Conservation (phyloP, 768 basidiomycete genomes). For the Tubosaeta sp. region DNA sequence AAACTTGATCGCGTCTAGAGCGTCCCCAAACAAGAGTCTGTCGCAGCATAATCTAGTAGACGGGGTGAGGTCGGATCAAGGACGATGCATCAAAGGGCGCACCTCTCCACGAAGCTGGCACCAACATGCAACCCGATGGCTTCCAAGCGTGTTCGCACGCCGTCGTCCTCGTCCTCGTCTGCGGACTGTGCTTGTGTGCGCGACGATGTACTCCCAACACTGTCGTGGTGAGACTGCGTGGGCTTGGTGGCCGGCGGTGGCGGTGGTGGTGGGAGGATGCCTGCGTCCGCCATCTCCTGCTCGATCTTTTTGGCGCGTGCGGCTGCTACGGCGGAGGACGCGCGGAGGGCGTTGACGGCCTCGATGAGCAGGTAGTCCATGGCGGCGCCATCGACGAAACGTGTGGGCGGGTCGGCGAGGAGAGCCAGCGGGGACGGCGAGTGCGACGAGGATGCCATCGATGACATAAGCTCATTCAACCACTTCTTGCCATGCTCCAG, state of each 20-base stretch:
- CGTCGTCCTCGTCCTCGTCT: conserved; percentile 63
- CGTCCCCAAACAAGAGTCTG: conserved; percentile 70
- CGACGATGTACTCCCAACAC: conserved; percentile 27
- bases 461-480: neutral
- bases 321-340: conserved; percentile 69
- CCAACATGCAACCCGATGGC: conserved; percentile 85
- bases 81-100: neutral
- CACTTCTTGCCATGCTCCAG: conserved; percentile 56
- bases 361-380: conserved; percentile 89
- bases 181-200: conserved; percentile 6
- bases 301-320: conserved; percentile 65
- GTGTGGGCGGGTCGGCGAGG: conserved; percentile 60
- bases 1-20: conserved; percentile 90
- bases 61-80: neutral
- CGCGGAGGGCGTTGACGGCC: conserved; percentile 67
- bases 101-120: conserved; percentile 84
- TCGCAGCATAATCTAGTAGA: conserved; percentile 66
- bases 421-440: conserved; percentile 22
- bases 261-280: conserved; percentile 55
- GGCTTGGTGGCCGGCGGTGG: conserved; percentile 40
- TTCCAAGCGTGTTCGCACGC: conserved; percentile 64
- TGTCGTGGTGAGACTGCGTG: conserved; percentile 31
- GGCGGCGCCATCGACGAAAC: conserved; percentile 59
- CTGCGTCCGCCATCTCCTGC: conserved; percentile 75
- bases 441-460: no score